Evolutionary conservation across 2,329 filamentous ascomycete genomes (phyloP).

Genomic region (Fusarium sublunatum): DNA sequence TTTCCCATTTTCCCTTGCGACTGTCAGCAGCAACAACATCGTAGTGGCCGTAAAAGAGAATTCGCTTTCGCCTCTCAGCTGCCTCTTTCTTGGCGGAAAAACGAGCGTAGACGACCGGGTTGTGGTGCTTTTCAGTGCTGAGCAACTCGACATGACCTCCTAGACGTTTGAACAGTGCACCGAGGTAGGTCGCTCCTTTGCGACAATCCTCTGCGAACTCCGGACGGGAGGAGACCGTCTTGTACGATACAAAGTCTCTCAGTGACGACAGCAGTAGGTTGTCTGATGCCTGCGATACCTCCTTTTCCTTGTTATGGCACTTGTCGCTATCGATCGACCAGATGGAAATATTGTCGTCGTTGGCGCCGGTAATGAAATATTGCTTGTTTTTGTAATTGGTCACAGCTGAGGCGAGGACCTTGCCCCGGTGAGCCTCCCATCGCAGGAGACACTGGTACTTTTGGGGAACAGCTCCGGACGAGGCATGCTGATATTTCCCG

Average conservation of each 20-base stretch:
- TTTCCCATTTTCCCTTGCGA: slow-evolving; percentile 83
- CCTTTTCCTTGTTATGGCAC: slow-evolving; percentile 52
- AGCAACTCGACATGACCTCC: slow-evolving; percentile 91
- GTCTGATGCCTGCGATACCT: slow-evolving; percentile 53
- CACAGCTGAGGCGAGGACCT: slow-evolving; percentile 86
- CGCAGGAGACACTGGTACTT: slow-evolving; percentile 83
- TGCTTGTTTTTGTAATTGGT: slow-evolving; percentile 76
- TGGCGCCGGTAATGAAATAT: slow-evolving; percentile 95
- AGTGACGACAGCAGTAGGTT: slow-evolving; percentile 76
- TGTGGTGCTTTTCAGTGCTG: slow-evolving; percentile 81
- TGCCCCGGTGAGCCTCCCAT: slow-evolving; percentile 87
- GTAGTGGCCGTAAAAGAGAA: slow-evolving; percentile 98
- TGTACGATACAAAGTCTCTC: slow-evolving; percentile 88
- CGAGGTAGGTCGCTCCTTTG: slow-evolving; percentile 89
- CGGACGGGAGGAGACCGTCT: slow-evolving; percentile 87
- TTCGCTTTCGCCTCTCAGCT: slow-evolving; percentile 77
- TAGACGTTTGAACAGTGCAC: slow-evolving; percentile 89
- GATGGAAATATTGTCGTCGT: slow-evolving; percentile 87
- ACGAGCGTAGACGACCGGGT: slow-evolving; percentile 92
- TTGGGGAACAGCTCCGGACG: slow-evolving; percentile 71
- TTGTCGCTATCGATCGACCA: slow-evolving; percentile 76
- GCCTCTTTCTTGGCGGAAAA: slow-evolving; percentile 81
- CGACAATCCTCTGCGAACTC: slow-evolving; percentile 93
- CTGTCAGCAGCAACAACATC: slow-evolving; percentile 93
- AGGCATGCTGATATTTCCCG: slow-evolving; percentile 63